Evolutionary conservation across 371 early-diverging fungal species (phyloP), one percentile per base, ranked within the genome.

Genomic region (Amoeboaphelidium occidentale): DNA sequence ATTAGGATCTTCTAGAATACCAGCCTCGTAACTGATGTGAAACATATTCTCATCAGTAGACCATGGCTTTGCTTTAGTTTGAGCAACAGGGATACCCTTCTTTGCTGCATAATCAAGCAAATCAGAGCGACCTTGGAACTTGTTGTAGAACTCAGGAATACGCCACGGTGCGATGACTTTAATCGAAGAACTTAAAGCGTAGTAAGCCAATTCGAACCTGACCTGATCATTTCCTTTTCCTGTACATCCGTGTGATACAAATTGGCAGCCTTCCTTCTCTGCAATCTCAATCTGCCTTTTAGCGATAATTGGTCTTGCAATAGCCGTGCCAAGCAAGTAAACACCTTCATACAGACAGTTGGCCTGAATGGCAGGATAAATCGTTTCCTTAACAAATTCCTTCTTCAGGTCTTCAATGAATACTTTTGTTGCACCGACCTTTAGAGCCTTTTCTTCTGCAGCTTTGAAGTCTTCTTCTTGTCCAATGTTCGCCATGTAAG

Each of bases 151-250:
- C 51, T 66, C 86, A 75, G 85, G 84, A 44, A 82, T 71, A 51
- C 91, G 71, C 91, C 91, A 94, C 25, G 92, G 91, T 39, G 90
- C 82, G 63, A 94, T 88, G 58, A 91, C 88, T 69, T 91, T 68
- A 63, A 92, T 90, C 51, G 72, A 67, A 49, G 85, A 86, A 56
- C 82, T 74, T 51, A 94, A 73, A 23, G 93, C 89, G 60, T 89
- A 87, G 76, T 87, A 94, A 32, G 86, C 92, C 45, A 94, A 73
- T 66, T 94, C 96, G 64, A 94, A 94, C 47, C 96, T 85, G 53
- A 94, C 92, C 68, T 94, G 96, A 62, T 94, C 96, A 71, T 94
- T 94, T 51, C 96, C 93, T 72, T 94, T 94, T 54, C 94, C 94
- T 27, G 96, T 94, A 74, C 92, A 92, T 41, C 96, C 92, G 70